Percentiles rank a stretch among this genome's conserved stretches.
Conservation (phyloP, 768 basidiomycete species). For the Saitozyma sp. region DNA sequence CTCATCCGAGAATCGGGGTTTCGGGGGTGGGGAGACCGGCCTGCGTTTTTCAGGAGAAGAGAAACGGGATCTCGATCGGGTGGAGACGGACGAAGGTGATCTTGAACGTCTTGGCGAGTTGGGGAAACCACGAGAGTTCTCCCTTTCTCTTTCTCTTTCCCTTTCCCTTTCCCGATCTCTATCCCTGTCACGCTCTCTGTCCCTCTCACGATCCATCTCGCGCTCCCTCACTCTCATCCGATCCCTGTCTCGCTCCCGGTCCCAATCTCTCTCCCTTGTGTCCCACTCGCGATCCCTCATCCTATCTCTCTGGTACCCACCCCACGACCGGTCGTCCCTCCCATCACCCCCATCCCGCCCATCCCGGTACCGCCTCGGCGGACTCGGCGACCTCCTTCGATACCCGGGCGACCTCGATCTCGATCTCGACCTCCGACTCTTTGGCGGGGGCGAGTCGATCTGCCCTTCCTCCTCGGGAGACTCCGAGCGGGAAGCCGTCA, state of each 20-base stretch:
- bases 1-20: background rate
- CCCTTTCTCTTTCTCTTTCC: constrained; percentile 8
- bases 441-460: constrained; percentile 13
- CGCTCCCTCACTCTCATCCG: background rate
- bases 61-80: background rate
- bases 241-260: background rate
- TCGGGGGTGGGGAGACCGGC: constrained; percentile 1
- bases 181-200: background rate
- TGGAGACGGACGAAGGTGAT: constrained; percentile 12
- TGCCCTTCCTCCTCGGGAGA: constrained; percentile 21
- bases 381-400: too few species aligned
- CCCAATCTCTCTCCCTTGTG: background rate
- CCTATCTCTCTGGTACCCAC: background rate
- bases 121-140: background rate
- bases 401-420: constrained; percentile 6
- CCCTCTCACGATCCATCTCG: background rate
- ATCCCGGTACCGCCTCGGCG: background rate
- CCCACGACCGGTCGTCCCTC: background rate
- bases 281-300: background rate
- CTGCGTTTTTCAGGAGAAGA: constrained; percentile 10
- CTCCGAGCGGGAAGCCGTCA: constrained; percentile 1
- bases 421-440: background rate
- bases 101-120: background rate
- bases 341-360: background rate
- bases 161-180: background rate